phyloP scores from a whole-genome alignment of 2,329 filamentous ascomycete genomes.

The Colletotrichum tropicale region DNA sequence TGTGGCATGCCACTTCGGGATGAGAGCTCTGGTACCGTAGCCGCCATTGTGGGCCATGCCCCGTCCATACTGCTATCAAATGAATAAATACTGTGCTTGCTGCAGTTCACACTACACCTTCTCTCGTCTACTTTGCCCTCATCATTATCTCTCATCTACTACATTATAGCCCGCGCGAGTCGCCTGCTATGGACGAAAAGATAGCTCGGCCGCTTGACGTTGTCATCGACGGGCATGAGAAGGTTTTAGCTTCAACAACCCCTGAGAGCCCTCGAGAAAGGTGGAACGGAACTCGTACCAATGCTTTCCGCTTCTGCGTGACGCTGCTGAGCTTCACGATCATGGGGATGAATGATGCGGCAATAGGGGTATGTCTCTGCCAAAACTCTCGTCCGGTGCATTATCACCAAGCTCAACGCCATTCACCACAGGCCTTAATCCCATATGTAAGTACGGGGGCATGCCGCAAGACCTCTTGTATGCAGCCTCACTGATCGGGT shows the following conservation, averaged over 20 bases:
- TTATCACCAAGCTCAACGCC: not conserved
- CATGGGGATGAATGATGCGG: constrained; percentile 73
- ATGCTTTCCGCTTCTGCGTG: constrained; percentile 61
- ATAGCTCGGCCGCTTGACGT: not conserved
- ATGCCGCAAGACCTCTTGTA: not conserved
- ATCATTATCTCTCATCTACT: not conserved
- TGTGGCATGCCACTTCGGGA: not conserved
- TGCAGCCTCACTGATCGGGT: not conserved
- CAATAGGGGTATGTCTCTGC: constrained; percentile 55
- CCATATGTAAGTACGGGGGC: not conserved
- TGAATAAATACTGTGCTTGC: not conserved
- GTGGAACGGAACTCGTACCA: constrained; percentile 67
- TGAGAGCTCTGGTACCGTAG: not conserved
- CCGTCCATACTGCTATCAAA: not conserved
- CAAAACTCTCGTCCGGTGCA: constrained; percentile 33
- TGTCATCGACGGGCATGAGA: not conserved
- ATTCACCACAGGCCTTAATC: not conserved
- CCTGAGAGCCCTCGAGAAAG: constrained; percentile 41
- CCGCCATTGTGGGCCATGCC: not conserved
- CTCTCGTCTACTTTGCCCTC: not conserved
- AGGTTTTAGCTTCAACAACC: not conserved
- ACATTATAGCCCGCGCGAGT: not conserved
- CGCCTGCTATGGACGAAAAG: not conserved
- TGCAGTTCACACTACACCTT: not conserved
- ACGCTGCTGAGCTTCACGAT: constrained; percentile 67